Percentiles rank a stretch among this genome's conserved stretches.
These are phyloP conservation scores for Xylaria scruposa DNA, from an alignment of 495 filamentous ascomycete species.

Conservation along the genomic window DNA sequence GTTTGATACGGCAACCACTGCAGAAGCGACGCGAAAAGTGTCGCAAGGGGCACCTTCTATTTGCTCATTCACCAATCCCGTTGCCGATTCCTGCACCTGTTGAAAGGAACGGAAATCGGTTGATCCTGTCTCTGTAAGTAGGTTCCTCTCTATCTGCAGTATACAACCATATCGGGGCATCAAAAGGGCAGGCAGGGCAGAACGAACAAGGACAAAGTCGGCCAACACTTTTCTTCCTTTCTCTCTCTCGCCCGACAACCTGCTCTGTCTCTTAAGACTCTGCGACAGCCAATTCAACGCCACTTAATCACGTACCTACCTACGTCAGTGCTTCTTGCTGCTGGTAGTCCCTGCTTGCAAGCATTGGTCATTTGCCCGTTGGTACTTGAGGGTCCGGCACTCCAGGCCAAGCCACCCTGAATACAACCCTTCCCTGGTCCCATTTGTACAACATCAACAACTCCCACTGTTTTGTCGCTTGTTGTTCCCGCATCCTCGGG, in stretches of 20 bases:
- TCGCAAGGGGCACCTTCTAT: slow-evolving; percentile 6
- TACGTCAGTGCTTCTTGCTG: background rate
- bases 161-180: background rate
- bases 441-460: slow-evolving; percentile 9
- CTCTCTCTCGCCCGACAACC: background rate
- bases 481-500: background rate
- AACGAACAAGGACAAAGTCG: background rate
- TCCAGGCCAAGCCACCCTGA: background rate
- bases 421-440: background rate
- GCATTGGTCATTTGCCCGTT: background rate
- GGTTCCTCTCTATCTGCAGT: background rate
- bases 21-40: slow-evolving; percentile 1
- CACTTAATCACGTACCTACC: background rate
- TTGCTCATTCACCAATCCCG: slow-evolving; percentile 5
- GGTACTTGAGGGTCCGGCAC: background rate
- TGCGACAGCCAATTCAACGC: background rate
- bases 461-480: background rate
- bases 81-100: background rate
- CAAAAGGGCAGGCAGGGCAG: background rate
- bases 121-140: background rate
- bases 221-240: background rate
- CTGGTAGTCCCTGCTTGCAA: background rate
- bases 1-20: background rate
- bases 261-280: background rate
- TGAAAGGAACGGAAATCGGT: slow-evolving; percentile 4